A percentile compares a stretch with the other conserved stretches of the same genome.
phyloP scores from a whole-genome alignment of 1,139 yeast species.

The Wickerhamomyces sp. region DNA sequence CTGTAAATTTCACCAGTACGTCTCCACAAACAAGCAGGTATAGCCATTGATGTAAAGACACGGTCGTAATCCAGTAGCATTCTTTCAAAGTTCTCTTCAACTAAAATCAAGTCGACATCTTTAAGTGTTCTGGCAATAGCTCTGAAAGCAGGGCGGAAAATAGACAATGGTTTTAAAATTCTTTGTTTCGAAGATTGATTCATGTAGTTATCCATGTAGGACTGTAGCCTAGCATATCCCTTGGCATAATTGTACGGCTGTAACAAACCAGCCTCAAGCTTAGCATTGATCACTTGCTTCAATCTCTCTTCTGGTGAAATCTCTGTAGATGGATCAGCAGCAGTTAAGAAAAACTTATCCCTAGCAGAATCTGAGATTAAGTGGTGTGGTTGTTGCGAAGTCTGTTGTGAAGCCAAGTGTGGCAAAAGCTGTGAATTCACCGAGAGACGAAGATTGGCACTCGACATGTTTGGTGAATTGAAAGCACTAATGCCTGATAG shows the following conservation, averaged over 20 bases:
- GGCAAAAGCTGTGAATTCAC: constrained; percentile 2
- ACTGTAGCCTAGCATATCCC: constrained; percentile 86
- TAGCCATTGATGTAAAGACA: constrained; percentile 95
- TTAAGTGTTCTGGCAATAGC: constrained; percentile 88
- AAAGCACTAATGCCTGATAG: constrained; percentile 17
- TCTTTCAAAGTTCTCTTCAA: constrained; percentile 91
- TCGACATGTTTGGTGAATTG: constrained; percentile 18
- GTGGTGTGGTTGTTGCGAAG: constrained; percentile 9
- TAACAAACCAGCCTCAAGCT: constrained; percentile 85
- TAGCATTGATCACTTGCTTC: constrained; percentile 94
- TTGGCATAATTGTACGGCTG: constrained; percentile 93
- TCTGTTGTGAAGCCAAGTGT: constrained; percentile 8
- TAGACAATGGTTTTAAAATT: constrained; percentile 80
- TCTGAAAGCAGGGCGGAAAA: constrained; percentile 89
- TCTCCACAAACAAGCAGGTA: constrained; percentile 97
- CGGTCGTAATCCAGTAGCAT: constrained; percentile 92
- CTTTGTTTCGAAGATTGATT: constrained; percentile 78
- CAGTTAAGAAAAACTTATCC: constrained; percentile 90
- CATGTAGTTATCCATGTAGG: constrained; percentile 93
- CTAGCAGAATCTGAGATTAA: constrained; percentile 73
- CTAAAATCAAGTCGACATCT: constrained; percentile 87
- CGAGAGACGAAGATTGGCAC: constrained; percentile 7
- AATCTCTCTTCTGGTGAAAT: constrained; percentile 91
- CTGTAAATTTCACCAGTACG: constrained; percentile 95
- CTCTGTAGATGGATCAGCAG: constrained; percentile 96